Evolutionary conservation across 139 green algal species (phyloP).

Genomic region (Chlorella vulgaris): DNA sequence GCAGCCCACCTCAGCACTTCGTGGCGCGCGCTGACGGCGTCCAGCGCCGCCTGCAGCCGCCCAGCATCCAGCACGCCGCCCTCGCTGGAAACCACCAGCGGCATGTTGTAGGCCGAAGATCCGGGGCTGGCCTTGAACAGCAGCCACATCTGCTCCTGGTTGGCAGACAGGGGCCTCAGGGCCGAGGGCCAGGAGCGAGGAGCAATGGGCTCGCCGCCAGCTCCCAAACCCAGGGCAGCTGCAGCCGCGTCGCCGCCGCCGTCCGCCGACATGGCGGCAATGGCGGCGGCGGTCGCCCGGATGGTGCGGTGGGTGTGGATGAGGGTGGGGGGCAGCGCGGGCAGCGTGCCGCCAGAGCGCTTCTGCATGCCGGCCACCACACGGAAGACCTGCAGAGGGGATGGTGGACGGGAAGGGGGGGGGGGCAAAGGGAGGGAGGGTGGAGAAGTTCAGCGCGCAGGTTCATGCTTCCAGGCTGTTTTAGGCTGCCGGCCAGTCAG

Average conservation of each 20-base stretch:
- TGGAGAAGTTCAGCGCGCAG: too few species aligned
- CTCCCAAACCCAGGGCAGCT: neutral
- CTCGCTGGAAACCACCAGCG: neutral
- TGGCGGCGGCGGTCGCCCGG: neutral
- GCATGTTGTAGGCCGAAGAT: slow-evolving; percentile 2
- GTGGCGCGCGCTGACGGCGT: neutral
- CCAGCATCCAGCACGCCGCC: neutral
- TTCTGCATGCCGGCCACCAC: neutral
- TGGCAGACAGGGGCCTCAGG: neutral
- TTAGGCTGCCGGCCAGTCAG: too few species aligned
- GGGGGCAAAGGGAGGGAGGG: too few species aligned
- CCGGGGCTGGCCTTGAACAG: neutral
- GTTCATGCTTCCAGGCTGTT: too few species aligned
- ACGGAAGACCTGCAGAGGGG: neutral
- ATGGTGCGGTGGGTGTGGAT: neutral
- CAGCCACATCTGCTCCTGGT: slow-evolving; percentile 13
- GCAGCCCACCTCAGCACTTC: neutral
- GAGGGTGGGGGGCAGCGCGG: neutral
- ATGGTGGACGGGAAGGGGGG: too few species aligned
- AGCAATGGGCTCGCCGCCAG: neutral
- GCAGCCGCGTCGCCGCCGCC: neutral
- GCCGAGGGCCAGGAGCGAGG: neutral
- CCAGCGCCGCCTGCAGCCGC: neutral
- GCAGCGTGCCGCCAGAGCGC: neutral
- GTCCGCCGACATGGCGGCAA: neutral